Conservation (phyloP, 306 rosid species). For the Fragaria iinumae region DNA sequence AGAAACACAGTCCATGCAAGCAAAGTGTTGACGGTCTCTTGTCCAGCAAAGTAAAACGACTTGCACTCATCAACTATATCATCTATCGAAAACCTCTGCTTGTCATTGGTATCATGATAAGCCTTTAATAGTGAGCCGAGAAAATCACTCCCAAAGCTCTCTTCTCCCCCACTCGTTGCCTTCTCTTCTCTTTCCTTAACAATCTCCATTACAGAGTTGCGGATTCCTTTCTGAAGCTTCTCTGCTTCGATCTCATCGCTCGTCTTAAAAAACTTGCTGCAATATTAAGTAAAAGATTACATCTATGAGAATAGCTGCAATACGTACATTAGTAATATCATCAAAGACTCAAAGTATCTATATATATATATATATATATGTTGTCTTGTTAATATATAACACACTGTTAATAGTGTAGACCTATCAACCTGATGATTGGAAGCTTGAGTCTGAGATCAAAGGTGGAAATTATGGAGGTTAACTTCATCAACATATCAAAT, state of each 20-base stretch:
- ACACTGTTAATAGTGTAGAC: too few relatives aligned
- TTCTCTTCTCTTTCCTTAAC: slow-evolving; percentile 22
- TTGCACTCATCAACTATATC: slow-evolving; percentile 36
- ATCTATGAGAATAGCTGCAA: too few relatives aligned
- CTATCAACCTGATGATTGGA: slow-evolving; percentile 22
- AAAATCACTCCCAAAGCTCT: slow-evolving; percentile 32
- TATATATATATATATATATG: too few relatives aligned
- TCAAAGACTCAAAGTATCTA: too few relatives aligned
- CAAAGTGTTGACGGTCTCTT: slow-evolving; percentile 30
- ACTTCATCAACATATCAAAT: slow-evolving; percentile 24
- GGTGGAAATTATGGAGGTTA: not conserved
- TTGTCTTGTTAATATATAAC: too few relatives aligned
- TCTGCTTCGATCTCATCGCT: slow-evolving; percentile 10
- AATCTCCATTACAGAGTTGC: not conserved
- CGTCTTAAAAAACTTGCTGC: slow-evolving; percentile 6
- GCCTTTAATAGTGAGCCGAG: slow-evolving; percentile 26
- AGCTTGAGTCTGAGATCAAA: not conserved
- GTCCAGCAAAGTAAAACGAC: slow-evolving; percentile 26
- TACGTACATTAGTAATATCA: too few relatives aligned
- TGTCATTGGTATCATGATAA: slow-evolving; percentile 23
- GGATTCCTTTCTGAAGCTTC: slow-evolving; percentile 9
- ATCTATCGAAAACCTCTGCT: slow-evolving; percentile 21
- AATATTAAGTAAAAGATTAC: not conserved
- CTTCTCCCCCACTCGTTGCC: slow-evolving; percentile 12
- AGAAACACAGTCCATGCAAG: slow-evolving; percentile 35